Evolutionary conservation across 129 eudicot species (phyloP), one percentile per base, ranked within the genome.

Genomic region (Calendula officinalis): DNA sequence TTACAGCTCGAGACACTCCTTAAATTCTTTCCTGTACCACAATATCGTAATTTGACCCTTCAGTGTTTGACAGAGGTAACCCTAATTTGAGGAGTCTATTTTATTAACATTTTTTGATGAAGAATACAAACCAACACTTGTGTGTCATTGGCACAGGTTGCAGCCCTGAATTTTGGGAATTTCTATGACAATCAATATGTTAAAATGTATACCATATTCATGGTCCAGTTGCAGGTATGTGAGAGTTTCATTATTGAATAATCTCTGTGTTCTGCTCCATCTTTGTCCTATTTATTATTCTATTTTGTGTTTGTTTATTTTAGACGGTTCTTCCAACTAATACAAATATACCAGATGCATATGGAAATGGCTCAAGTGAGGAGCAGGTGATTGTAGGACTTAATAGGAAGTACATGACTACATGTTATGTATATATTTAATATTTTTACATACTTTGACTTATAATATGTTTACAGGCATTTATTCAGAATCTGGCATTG

Each of bases 61-160:
- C 99, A 94, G 58, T 94, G 99, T 68, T 83, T 94, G 81, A 81
- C 95, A 38, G 99, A 94, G 96, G 99, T 94, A 75, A 56, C 9
- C 40, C 57, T 57, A 16, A 17, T 44, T 4, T 39, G 10, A 33
- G 15, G 17, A 22, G 30, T 22, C 30, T 14, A 14, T 32, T 14
- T 4, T 3, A 40, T 5, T 12, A 8, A 45, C 14, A 46, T 12
- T 49, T 41, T 53, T 13, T 53, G 52, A 43, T 69, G 60, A 35
- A 45, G 38, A 39, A 27, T 32, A 43, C 37, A 33, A 33, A 42
- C 39, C 44, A 39, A 52, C 13, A 7, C 42, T 11, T 52, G n/a
- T 53, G 63, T 62, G 66, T 48, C 62, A 49, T 66, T 64, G 56
- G 41, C 72, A 68, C 88, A 94, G 99, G 87, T 94, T 72, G 95